Evolutionary conservation across 2,329 filamentous ascomycete genomes (phyloP), one percentile per base, ranked within the genome.

Genomic region (Fusarium sp.): DNA sequence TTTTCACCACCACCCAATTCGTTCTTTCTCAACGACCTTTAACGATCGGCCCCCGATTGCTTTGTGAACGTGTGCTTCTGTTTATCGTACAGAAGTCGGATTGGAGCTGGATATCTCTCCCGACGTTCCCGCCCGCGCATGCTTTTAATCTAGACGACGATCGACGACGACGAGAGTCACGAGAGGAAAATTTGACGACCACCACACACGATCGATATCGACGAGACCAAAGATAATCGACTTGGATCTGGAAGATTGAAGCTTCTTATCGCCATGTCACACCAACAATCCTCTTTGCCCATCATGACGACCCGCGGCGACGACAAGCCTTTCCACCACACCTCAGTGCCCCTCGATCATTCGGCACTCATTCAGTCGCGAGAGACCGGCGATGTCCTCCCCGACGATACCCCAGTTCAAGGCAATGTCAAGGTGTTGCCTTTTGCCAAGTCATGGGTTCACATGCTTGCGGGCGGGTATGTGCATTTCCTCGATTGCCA

Each of bases 401-500:
- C 89, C 3, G 83, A 86, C 62, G 85, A 84, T 63, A 73, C 76
- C 20, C 79, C 81, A 20, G 69, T 77, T 61, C 72, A 80, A 33
- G 76, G 76, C 20, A 76, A 81, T 63, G 75, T 81, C 63, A 85
- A 86, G 72, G 80, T 82, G 17, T 82, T 86, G 40, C 88, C 89
- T 3, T 89, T 89, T 78, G 87, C 91, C 20, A 95, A 95, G 83
- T 95, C 95, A 82, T 97, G 95, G 93, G 94, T 95, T 71, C 95
- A 98, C 86, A 92, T 98, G 79, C 89, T 98, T 68, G 95, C 95
- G 64, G 95, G 95, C 88, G 95, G 92, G 95, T 97, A 89, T 79
- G 90, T 86, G 20, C 33, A 17, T 33, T 27, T 38, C 7, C 20
- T 38, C 17, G 27, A 25, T 45, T 17, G 33, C 56, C 52, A n/a